Evolutionary conservation across 2,329 filamentous ascomycete species (phyloP).

Genomic region (Exophiala phaeomuriformis): DNA sequence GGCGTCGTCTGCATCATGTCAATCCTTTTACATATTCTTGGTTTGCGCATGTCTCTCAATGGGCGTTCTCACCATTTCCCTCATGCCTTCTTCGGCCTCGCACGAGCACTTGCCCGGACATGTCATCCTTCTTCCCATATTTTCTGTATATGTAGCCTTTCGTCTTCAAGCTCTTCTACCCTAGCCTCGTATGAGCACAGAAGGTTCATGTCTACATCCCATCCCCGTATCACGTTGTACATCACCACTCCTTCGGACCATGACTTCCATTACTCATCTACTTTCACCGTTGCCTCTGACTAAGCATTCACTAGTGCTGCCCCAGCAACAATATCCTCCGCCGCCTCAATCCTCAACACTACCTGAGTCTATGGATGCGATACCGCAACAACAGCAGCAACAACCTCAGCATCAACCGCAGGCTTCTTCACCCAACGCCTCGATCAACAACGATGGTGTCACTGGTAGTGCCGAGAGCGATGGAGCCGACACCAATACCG

Average conservation of each 20-base stretch:
- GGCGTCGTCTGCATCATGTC: background rate
- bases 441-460: slow-evolving; percentile 13
- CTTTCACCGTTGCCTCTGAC: slow-evolving; percentile 27
- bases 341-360: slow-evolving; percentile 17
- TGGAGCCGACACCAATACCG: slow-evolving; percentile 39
- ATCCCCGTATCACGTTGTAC: slow-evolving; percentile 10
- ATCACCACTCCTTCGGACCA: slow-evolving; percentile 16
- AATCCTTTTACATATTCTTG: slow-evolving; percentile 4
- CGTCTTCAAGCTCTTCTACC: slow-evolving; percentile 4
- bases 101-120: too few species aligned
- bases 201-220: background rate
- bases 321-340: slow-evolving; percentile 25
- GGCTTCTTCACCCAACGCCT: slow-evolving; percentile 18
- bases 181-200: too few species aligned
- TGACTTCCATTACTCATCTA: slow-evolving; percentile 28
- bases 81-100: background rate
- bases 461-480: slow-evolving; percentile 36
- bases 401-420: too few species aligned
- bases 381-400: slow-evolving; percentile 17
- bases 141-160: slow-evolving; percentile 8
- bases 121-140: slow-evolving; percentile 1
- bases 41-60: too few species aligned
- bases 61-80: background rate
- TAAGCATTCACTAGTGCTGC: slow-evolving; percentile 27
- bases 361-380: slow-evolving; percentile 15